These are phyloP conservation scores for Camelina neglecta DNA, from an alignment of 345 rosid species.

Conservation along the genomic window DNA sequence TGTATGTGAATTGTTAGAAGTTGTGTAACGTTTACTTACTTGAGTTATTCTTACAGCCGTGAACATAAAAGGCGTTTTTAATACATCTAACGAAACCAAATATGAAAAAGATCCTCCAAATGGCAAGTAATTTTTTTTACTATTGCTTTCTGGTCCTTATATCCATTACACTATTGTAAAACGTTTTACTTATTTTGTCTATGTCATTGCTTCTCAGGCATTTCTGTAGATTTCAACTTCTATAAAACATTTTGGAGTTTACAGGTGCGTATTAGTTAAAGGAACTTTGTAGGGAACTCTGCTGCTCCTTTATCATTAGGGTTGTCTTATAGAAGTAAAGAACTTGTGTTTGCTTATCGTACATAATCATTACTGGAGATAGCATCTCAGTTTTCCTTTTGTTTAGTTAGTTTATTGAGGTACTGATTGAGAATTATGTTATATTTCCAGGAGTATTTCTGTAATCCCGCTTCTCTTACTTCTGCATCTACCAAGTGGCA, in stretches of 20 bases:
- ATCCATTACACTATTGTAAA: slow-evolving; percentile 20
- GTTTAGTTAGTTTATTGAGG: slow-evolving; percentile 8
- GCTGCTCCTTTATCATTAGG: slow-evolving; percentile 11
- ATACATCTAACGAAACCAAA: slow-evolving; percentile 94
- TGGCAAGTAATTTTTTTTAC: slow-evolving; percentile 49
- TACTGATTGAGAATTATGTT: slow-evolving; percentile 18
- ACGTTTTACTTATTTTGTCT: slow-evolving; percentile 20
- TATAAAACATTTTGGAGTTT: slow-evolving; percentile 97
- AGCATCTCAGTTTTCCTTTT: slow-evolving; percentile 16
- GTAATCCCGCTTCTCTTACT: slow-evolving; percentile 82
- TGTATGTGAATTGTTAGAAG: slow-evolving; percentile 21
- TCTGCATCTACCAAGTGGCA: slow-evolving; percentile 86
- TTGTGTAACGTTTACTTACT: slow-evolving; percentile 26
- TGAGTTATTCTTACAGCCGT: slow-evolving; percentile 71
- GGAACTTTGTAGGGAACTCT: slow-evolving; percentile 27
- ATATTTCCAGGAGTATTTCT: slow-evolving; percentile 79
- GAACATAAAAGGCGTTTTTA: slow-evolving; percentile 95
- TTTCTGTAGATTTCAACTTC: slow-evolving; percentile 93
- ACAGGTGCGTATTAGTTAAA: slow-evolving; percentile 59
- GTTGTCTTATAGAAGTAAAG: not conserved
- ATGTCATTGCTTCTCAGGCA: slow-evolving; percentile 56
- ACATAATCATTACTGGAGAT: slow-evolving; percentile 5
- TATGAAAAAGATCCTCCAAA: slow-evolving; percentile 90
- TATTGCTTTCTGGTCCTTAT: slow-evolving; percentile 4
- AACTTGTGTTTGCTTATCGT: no score